These are phyloP conservation scores for Leptosphaerulina australis DNA, from an alignment of 2,329 filamentous ascomycete genomes.

Conservation along the genomic window DNA sequence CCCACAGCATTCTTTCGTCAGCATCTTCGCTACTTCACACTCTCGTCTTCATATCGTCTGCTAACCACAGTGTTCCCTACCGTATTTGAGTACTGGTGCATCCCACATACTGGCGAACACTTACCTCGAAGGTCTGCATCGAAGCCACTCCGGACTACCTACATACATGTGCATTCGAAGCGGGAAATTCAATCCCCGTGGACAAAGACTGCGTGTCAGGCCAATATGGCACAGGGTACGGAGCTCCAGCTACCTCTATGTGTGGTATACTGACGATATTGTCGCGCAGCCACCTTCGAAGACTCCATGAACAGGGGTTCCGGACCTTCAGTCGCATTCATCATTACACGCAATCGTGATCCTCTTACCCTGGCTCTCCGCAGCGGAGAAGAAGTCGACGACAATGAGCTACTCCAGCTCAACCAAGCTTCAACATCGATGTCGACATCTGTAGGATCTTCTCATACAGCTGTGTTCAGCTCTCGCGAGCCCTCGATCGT, in stretches of 20 bases:
- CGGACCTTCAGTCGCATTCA: slow-evolving; percentile 17
- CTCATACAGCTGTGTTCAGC: slow-evolving; percentile 24
- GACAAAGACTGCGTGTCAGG: slow-evolving; percentile 13
- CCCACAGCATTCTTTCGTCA: slow-evolving; percentile 14
- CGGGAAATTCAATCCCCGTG: background rate
- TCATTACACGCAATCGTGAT: slow-evolving; percentile 27
- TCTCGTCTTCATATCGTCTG: too few relatives aligned
- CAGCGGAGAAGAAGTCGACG: slow-evolving; percentile 11
- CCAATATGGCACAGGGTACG: slow-evolving; percentile 32
- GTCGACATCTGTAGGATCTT: slow-evolving; percentile 18
- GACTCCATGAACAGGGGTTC: slow-evolving; percentile 20
- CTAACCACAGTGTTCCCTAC: background rate
- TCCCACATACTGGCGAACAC: background rate
- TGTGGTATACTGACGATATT: background rate
- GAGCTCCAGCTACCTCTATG: background rate
- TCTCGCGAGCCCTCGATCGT: slow-evolving; percentile 25
- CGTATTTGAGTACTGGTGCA: background rate
- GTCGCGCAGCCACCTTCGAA: slow-evolving; percentile 31
- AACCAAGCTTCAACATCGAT: slow-evolving; percentile 15
- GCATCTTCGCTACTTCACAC: slow-evolving; percentile 1
- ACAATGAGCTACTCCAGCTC: slow-evolving; percentile 27
- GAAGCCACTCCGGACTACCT: background rate
- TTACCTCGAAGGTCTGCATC: background rate
- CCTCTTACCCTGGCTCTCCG: slow-evolving; percentile 25
- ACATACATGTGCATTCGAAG: slow-evolving; percentile 5